Conservation (phyloP, 305 asterid species). For the Solanum hybrid region DNA sequence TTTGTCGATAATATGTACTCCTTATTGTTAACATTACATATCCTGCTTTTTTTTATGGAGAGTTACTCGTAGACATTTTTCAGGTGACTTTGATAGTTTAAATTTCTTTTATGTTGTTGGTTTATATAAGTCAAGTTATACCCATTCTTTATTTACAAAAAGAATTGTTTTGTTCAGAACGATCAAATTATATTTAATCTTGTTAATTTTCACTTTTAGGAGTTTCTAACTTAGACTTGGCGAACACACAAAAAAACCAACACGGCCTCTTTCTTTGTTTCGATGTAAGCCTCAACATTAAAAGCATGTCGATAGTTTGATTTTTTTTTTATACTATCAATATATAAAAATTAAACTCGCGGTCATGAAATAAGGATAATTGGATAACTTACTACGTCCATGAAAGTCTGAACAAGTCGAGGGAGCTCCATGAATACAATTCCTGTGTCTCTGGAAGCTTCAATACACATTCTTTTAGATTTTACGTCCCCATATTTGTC, state of each 20-base stretch:
- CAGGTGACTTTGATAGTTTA: background rate
- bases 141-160: background rate
- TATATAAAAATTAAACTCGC: background rate
- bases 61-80: background rate
- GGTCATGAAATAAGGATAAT: background rate
- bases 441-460: constrained; percentile 72
- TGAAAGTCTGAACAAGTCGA: constrained; percentile 59
- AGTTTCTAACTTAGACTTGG: background rate
- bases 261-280: background rate
- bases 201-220: background rate
- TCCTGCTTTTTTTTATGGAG: background rate
- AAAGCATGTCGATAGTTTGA: background rate
- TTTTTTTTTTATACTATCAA: background rate
- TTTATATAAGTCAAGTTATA: background rate
- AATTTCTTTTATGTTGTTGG: background rate
- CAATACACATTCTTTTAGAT: constrained; percentile 29
- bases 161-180: background rate
- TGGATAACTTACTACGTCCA: constrained; percentile 46
- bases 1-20: too few relatives aligned
- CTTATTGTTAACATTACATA: background rate
- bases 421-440: constrained; percentile 48
- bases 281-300: background rate
- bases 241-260: background rate
- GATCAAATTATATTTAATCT: background rate
- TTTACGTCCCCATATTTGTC: constrained; percentile 1